Base-by-base conservation (phyloP, 257 asterid genomes). In the Nicotiana undulata region DNA sequence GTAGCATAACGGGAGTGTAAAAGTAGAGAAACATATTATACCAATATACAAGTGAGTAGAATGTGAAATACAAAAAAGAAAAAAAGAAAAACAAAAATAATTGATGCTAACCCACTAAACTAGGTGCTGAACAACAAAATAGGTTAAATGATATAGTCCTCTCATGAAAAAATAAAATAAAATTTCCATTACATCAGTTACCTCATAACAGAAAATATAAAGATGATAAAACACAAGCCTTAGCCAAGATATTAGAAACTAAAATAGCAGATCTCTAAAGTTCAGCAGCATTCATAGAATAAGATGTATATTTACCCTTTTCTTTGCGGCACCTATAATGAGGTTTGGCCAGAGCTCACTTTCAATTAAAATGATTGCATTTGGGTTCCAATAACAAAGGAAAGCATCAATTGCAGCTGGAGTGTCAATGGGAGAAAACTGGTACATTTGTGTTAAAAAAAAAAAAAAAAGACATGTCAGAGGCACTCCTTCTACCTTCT, bases 341-440 rank as follows among this genome's bases (percentile, higher is more conserved):
- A 95, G 94, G 89, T 93, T 95, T 49, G 98, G 98, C 98, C 96
- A 95, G 76, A 95, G 85, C 85, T 95, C 98, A 83, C 92, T 95
- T 86, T 95, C 98, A 87, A 95, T 86, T 37, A 95, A 91, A 81
- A 95, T 76, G 82, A 93, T 86, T 79, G 91, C 93, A 83, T 83
- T 86, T 80, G 99, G 98, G 87, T 89, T 92, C 99, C 99, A 95
- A 78, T 90, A 90, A 76, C 77, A 76, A 84, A 93, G 94, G 87
- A 95, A 95, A 75, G 92, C 87, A 84, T 91, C 97, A 89, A 93
- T 79, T 56, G 89, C 88, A 70, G 85, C 86, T n/a, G 97, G 97
- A 29, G 90, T 86, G 81, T 95, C 99, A 84, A 95, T 85, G 18
- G 99, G 99, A 89, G 97, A 96, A 93, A 92, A 90, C 98, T 93